Base-by-base conservation (phyloP, 1,284 basidiomycete genomes). In the Tremellales sp. region DNA sequence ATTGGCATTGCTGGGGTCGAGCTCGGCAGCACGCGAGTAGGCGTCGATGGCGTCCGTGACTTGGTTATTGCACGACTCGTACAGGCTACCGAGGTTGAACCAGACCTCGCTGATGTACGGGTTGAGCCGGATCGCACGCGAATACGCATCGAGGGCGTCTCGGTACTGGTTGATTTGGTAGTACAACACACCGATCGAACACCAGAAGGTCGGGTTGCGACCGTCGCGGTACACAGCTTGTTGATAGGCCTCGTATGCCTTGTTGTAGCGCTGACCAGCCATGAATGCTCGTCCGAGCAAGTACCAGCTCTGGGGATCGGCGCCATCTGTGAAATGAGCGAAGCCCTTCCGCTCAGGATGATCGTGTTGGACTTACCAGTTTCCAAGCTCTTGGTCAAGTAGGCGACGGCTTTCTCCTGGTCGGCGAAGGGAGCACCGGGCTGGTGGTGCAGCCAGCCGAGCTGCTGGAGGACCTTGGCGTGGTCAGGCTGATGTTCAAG, bases 141-240 rank as follows among this genome's bases (percentile, higher is more conserved):
- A 97, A 72, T 98, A 99, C 10, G 96, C 94, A 65, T 98, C 94
- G 25, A 98, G 84, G 0, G 94, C 93, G 69, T 99, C 94, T 45
- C 92, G 87, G 78, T 89, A 98, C 73, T 98, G 96, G 75, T 94
- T 97, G 78, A 98, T 98, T 72, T 97, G 93, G 81, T 97, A 99
- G 74, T 99, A 99, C 1, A 99, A 81, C 0, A 98, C 94, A 48
- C 96, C 94, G 63, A 99, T 99, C 23, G 92, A 97, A 73, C 96
- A 98, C 96, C 94, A 98, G 76, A 97, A 97, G 0, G 94, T 97
- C 0, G 96, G 96, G 70, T 97, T 98, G 58, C 93, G 89, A 8
- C 94, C 93, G 65, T 98, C 94, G 43, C 93, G 86, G 75, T 98
- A 98, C 22, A 98, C 93, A 4, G 94, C 94, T 74, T 99, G 94